Percentiles rank a stretch among this genome's conserved stretches.
Evolutionary conservation across 192 early-diverging fungal genomes (phyloP).

Genomic region (Jimgerdemannia lactiflua): DNA sequence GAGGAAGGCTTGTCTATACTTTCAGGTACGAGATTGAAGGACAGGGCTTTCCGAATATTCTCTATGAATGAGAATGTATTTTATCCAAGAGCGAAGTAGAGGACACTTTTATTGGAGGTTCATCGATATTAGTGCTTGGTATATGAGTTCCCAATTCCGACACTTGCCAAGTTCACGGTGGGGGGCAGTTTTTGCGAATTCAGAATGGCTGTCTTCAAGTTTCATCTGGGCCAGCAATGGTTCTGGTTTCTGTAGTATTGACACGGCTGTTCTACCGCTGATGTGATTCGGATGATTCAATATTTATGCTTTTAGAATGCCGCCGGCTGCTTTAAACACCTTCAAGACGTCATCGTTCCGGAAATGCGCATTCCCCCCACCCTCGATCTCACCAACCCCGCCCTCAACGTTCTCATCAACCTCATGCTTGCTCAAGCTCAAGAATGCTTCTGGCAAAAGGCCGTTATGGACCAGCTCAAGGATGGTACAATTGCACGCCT

Average conservation of each 20-base stretch:
- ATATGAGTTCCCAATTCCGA: background rate
- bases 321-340: conserved; percentile 71
- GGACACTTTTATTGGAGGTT: too few species aligned
- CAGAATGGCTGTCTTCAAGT: too few species aligned
- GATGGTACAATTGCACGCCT: conserved; percentile 75
- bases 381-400: conserved; percentile 63
- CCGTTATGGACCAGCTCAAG: conserved; percentile 77
- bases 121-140: too few species aligned
- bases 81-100: too few species aligned
- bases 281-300: background rate
- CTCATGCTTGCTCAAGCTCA: conserved; percentile 95
- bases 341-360: conserved; percentile 55
- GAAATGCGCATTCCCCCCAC: conserved; percentile 65
- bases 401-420: conserved; percentile 64
- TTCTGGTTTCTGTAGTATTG: too few species aligned
- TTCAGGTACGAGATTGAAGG: conserved; percentile 53
- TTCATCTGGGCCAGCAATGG: background rate
- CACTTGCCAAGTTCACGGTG: too few species aligned
- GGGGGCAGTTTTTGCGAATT: too few species aligned
- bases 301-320: conserved; percentile 51
- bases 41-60: too few species aligned
- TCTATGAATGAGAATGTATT: too few species aligned
- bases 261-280: background rate
- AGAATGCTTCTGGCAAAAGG: conserved; percentile 90
- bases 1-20: conserved; percentile 72